These are phyloP conservation scores for Bretschneidera sinensis DNA, from an alignment of 345 rosid species.

Conservation along the genomic window DNA sequence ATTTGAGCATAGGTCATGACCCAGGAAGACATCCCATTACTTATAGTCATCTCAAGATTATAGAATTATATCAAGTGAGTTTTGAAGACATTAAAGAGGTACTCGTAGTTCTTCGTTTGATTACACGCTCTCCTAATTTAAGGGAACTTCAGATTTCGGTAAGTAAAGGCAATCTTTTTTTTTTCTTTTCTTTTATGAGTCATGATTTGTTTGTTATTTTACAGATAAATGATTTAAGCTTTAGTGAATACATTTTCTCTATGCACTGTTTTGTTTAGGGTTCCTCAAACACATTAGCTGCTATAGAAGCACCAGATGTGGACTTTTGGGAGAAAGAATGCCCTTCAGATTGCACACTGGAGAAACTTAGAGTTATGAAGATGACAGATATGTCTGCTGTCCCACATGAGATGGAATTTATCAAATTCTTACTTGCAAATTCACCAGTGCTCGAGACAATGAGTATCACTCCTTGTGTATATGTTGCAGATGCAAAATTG, in stretches of 20 bases:
- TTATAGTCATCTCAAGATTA: conserved; percentile 49
- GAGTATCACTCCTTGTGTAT: conserved; percentile 50
- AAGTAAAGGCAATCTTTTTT: conserved; percentile 28
- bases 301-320: conserved; percentile 47
- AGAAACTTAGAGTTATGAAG: conserved; percentile 55
- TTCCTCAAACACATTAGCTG: conserved; percentile 47
- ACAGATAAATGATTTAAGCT: background rate
- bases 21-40: conserved; percentile 55
- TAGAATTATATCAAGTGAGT: conserved; percentile 80
- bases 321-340: conserved; percentile 56
- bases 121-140: conserved; percentile 76
- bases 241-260: background rate
- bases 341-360: conserved; percentile 44
- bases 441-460: conserved; percentile 61
- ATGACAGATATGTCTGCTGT: conserved; percentile 67
- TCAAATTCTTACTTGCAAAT: conserved; percentile 66
- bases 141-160: conserved; percentile 75
- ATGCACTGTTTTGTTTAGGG: conserved; percentile 34
- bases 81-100: conserved; percentile 87
- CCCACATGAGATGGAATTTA: conserved; percentile 74
- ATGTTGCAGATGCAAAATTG: conserved; percentile 46
- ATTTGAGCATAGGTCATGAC: conserved; percentile 83
- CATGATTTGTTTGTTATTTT: background rate
- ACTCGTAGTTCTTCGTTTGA: conserved; percentile 71
- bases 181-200: background rate